These are phyloP conservation scores for Chrysoporthe puriensis DNA, from an alignment of 2,329 filamentous ascomycete genomes.

Conservation along the genomic window DNA sequence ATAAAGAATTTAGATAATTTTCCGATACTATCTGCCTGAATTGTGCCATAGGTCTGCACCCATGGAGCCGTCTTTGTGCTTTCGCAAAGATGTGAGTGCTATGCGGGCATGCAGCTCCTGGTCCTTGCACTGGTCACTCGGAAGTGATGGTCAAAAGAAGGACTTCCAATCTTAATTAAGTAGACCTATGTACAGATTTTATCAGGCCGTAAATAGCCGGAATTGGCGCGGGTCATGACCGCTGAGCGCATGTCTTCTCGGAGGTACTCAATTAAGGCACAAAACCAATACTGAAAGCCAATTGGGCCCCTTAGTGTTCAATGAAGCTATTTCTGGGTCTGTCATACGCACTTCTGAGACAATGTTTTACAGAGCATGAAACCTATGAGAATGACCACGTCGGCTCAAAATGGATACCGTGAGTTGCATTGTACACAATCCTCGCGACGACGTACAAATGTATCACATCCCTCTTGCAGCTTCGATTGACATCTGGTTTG, in stretches of 20 bases:
- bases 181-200: too few relatives aligned
- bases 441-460: neutral
- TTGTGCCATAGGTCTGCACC: too few relatives aligned
- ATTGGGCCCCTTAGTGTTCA: neutral
- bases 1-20: too few relatives aligned
- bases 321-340: neutral
- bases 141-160: too few relatives aligned
- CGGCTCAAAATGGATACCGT: neutral
- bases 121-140: too few relatives aligned
- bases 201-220: too few relatives aligned
- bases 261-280: neutral
- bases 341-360: neutral
- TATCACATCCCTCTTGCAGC: neutral
- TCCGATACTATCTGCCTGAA: too few relatives aligned
- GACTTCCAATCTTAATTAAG: too few relatives aligned
- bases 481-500: neutral
- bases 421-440: neutral
- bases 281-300: neutral
- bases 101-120: too few relatives aligned
- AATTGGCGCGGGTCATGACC: too few relatives aligned
- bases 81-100: too few relatives aligned
- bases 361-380: neutral
- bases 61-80: too few relatives aligned
- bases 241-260: neutral
- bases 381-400: neutral